A percentile compares a stretch with the other conserved stretches of the same genome.
These are phyloP conservation scores for Grifola frondosa DNA, from an alignment of 1,284 basidiomycete genomes.

Conservation along the genomic window DNA sequence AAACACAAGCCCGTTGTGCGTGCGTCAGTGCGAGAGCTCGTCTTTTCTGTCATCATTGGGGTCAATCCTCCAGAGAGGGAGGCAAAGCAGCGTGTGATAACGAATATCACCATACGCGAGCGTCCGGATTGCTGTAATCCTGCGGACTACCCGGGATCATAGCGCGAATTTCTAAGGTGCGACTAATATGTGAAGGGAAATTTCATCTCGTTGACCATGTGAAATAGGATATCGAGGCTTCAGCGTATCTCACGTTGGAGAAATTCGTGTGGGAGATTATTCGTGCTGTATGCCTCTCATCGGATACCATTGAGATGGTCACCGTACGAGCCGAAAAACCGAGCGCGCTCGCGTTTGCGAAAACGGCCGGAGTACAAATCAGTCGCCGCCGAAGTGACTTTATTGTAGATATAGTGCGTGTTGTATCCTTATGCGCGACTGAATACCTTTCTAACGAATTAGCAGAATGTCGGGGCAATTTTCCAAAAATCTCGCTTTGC, in stretches of 20 bases:
- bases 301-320: slow-evolving; percentile 34
- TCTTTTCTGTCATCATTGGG: slow-evolving; percentile 46
- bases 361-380: slow-evolving; percentile 49
- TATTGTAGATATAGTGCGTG: no score
- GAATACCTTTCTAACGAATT: no score
- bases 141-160: slow-evolving; percentile 38
- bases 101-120: slow-evolving; percentile 41
- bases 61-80: slow-evolving; percentile 54
- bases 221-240: slow-evolving; percentile 39
- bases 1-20: slow-evolving; percentile 26
- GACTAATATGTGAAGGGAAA: slow-evolving; percentile 8
- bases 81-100: slow-evolving; percentile 47
- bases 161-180: slow-evolving; percentile 32
- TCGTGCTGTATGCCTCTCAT: slow-evolving; percentile 33
- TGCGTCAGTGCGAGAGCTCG: slow-evolving; percentile 38
- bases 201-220: background rate
- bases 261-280: slow-evolving; percentile 46
- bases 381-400: slow-evolving; percentile 25
- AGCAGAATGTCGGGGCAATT: no score
- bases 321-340: slow-evolving; percentile 50
- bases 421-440: no score
- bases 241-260: slow-evolving; percentile 48
- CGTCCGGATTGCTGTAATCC: slow-evolving; percentile 2
- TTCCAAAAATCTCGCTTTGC: no score
- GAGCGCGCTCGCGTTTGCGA: slow-evolving; percentile 49